Base-by-base conservation (phyloP, 768 basidiomycete genomes). In the Leccinum ochraceum region DNA sequence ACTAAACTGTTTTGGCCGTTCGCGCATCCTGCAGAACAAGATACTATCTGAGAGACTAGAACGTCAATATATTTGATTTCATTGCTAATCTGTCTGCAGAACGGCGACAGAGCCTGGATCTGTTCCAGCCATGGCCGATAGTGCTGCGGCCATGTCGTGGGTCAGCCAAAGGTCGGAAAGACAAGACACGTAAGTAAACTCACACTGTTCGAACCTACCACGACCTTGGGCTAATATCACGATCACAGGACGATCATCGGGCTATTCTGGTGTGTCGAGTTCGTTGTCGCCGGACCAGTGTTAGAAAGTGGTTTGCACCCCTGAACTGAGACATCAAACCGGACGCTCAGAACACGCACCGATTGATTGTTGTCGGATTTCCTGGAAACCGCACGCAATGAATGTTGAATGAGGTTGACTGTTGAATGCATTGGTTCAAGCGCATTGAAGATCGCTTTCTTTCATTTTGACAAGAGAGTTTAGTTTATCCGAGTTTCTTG, bases 261-360 rank as follows among this genome's bases (percentile, higher is more conserved):
- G 24, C 70, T 84, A 22, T 84, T 79, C 63, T 88, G 83, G 70
- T 80, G 80, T 16, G 84, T 83, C 36, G 70, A 79, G 52, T 86
- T 82, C 60, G 3, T 13, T 8, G 73, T 77, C 52, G 72, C 68
- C n/a, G 32, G 20, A 58, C 32, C 36, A 79, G 78, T 58, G 68
- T 84, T 34, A 81, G 85, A 34, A 86, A 83, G 69, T 85, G 83
- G 68, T 83, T 85, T 67, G 80, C 86, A 1, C 86, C 87, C 6
- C 72, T 85, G 55, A 83, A 87, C 57, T 86, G 86, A 17, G 86
- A 87, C 60, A 80, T 89, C 57, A 89, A 88, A 69, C 86, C 87
- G 3, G 80, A 89, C 66, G 80, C 28, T 28, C 28, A 1, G 24
- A 74, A 80, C 59, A 77, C 82, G 3, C 78, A 80, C 20, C 60